Conservation (phyloP, 78 protist genomes). For the Dictyostelium purpureum region DNA sequence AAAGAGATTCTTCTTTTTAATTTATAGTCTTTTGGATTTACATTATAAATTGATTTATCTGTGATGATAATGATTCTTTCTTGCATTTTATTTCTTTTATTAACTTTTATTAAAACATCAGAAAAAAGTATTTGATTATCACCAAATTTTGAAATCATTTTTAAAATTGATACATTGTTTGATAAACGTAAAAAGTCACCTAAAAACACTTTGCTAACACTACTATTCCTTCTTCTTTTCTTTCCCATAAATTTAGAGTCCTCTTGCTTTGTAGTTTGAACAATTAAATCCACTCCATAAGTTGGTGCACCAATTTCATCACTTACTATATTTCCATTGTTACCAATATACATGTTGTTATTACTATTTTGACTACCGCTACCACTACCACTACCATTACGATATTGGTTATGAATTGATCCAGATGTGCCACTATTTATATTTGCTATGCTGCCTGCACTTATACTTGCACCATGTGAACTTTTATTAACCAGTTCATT, state of each 20-base stretch:
- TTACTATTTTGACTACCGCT: neutral
- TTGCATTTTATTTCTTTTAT: constrained; percentile 91
- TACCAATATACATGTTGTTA: neutral
- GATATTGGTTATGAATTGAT: neutral
- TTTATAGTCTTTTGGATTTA: constrained; percentile 85
- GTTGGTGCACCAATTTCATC: constrained; percentile 4
- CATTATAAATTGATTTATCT: constrained; percentile 86
- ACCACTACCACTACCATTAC: neutral
- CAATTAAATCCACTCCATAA: constrained; percentile 58
- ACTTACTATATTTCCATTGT: neutral
- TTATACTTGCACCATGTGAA: neutral
- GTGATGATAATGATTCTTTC: constrained; percentile 85
- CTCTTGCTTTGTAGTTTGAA: constrained; percentile 69
- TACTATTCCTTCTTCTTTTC: constrained; percentile 84
- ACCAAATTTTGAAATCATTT: constrained; percentile 74
- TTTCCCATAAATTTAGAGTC: constrained; percentile 80
- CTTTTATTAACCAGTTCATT: neutral
- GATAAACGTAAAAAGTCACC: constrained; percentile 84
- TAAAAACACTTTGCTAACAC: constrained; percentile 71
- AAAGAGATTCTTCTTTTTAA: constrained; percentile 83
- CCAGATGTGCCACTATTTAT: neutral
- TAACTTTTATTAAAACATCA: constrained; percentile 87
- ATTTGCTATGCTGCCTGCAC: constrained; percentile 3
- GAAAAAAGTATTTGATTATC: constrained; percentile 85
- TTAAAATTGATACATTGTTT: constrained; percentile 38